These are phyloP conservation scores for Chlamydomonas incerta DNA, from an alignment of 139 green algal genomes.

Conservation along the genomic window DNA sequence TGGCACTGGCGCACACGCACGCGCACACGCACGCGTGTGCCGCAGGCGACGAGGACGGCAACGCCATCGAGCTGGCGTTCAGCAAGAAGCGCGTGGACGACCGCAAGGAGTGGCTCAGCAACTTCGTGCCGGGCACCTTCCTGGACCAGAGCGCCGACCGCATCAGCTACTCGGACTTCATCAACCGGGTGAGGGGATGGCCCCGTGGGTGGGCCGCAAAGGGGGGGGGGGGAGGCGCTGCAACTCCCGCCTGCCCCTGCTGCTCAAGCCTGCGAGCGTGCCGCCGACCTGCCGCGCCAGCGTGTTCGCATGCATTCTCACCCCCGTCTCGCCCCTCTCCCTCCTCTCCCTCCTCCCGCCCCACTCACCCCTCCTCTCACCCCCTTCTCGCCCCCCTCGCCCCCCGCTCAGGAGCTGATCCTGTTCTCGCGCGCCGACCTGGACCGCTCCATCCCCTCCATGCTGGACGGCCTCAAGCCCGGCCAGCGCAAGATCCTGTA, in stretches of 20 bases:
- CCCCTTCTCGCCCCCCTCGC: too few relatives aligned
- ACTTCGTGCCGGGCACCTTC: slow-evolving; percentile 91
- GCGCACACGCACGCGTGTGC: too few relatives aligned
- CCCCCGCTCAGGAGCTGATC: slow-evolving; percentile 96
- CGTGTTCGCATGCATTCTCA: too few relatives aligned
- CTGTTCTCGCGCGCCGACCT: slow-evolving; percentile 95
- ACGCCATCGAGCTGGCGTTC: slow-evolving; percentile 97
- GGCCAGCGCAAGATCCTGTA: slow-evolving; percentile 99
- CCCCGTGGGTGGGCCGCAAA: too few relatives aligned
- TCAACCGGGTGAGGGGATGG: slow-evolving; percentile 91
- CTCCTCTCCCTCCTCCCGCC: not conserved
- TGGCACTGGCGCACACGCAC: too few relatives aligned
- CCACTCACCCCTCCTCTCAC: too few relatives aligned
- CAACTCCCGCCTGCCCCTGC: too few relatives aligned
- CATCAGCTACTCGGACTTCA: slow-evolving; percentile 96
- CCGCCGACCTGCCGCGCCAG: too few relatives aligned
- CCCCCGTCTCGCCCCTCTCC: too few relatives aligned
- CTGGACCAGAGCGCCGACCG: slow-evolving; percentile 86
- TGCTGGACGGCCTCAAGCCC: slow-evolving; percentile 98
- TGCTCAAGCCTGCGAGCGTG: too few relatives aligned
- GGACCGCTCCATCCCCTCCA: slow-evolving; percentile 95
- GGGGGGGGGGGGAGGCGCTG: too few relatives aligned
- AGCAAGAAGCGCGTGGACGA: slow-evolving; percentile 99
- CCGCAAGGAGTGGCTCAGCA: slow-evolving; percentile 94
- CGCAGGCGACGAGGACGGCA: slow-evolving; percentile 83